A percentile compares a stretch with the other conserved stretches of the same genome.
These are phyloP conservation scores for Wallemia mellicola DNA, from an alignment of 1,284 basidiomycete genomes.

Conservation along the genomic window DNA sequence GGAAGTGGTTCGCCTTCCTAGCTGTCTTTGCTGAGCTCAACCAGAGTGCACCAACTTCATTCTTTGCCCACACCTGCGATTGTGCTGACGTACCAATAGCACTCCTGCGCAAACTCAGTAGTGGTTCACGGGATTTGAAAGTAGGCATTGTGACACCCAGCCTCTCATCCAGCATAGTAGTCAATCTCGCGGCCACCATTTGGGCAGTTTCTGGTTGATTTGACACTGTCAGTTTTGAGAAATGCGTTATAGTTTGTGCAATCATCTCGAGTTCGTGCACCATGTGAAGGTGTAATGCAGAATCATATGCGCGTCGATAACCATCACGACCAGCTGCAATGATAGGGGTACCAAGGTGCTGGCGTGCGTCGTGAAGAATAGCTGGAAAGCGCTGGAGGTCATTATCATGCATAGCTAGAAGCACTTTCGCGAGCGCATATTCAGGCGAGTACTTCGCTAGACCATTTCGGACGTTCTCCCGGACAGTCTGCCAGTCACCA, in stretches of 20 bases:
- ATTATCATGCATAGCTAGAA: constrained; percentile 43
- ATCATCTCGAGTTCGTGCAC: constrained; percentile 67
- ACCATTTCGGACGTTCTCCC: constrained; percentile 25
- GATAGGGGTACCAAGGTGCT: constrained; percentile 47
- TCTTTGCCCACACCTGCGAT: constrained; percentile 9
- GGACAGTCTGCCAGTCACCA: constrained; percentile 66
- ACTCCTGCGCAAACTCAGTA: constrained; percentile 65
- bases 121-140: constrained; percentile 68
- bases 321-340: constrained; percentile 44
- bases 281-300: constrained; percentile 58
- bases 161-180: constrained; percentile 15
- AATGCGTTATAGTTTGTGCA: constrained; percentile 17
- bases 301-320: constrained; percentile 64
- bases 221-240: background rate
- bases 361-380: constrained; percentile 36
- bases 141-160: constrained; percentile 56
- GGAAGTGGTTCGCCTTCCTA: constrained; percentile 73
- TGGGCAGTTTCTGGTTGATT: background rate
- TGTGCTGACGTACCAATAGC: constrained; percentile 29
- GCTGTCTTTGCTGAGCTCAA: constrained; percentile 79
- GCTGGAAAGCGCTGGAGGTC: constrained; percentile 20
- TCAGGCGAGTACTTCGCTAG: constrained; percentile 23
- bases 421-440: constrained; percentile 46
- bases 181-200: background rate
- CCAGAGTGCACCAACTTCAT: constrained; percentile 58